These are phyloP conservation scores for Phytophthora colocasiae DNA, from an alignment of 352 stramenopile genomes.

Conservation along the genomic window DNA sequence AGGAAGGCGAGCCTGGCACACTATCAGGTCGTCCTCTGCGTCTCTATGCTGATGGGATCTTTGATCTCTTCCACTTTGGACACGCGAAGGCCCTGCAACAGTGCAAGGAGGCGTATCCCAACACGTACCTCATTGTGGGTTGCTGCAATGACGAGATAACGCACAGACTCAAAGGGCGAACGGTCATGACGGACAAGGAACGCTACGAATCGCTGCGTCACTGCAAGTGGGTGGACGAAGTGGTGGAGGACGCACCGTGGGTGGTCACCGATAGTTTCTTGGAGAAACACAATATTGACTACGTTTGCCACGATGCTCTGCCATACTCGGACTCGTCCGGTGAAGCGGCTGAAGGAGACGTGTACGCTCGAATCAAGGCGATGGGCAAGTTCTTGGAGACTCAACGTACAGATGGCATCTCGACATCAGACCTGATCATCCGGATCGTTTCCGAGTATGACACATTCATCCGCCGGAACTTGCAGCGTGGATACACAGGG, in stretches of 20 bases:
- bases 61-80: slow-evolving; percentile 91
- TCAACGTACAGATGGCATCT: slow-evolving; percentile 87
- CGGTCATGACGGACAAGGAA: slow-evolving; percentile 89
- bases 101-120: slow-evolving; percentile 87
- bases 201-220: slow-evolving; percentile 86
- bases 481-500: slow-evolving; percentile 89
- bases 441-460: slow-evolving; percentile 93
- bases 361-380: slow-evolving; percentile 88
- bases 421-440: slow-evolving; percentile 91
- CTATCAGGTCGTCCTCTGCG: slow-evolving; percentile 75
- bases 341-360: slow-evolving; percentile 74
- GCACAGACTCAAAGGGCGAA: slow-evolving; percentile 87
- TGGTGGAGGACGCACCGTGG: slow-evolving; percentile 87
- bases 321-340: slow-evolving; percentile 86
- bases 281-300: slow-evolving; percentile 87
- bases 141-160: slow-evolving; percentile 89
- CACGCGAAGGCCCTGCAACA: slow-evolving; percentile 89
- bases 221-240: slow-evolving; percentile 89
- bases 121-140: slow-evolving; percentile 84
- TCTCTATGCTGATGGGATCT: slow-evolving; percentile 91
- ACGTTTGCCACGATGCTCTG: slow-evolving; percentile 88
- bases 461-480: slow-evolving; percentile 91
- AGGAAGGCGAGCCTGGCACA: slow-evolving; percentile 71
- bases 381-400: slow-evolving; percentile 91
- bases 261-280: slow-evolving; percentile 85